A percentile compares a stretch with the other conserved stretches of the same genome.
These are phyloP conservation scores for Bolboschoenus planiculmis DNA, from an alignment of 176 grass and related monocot species.

Conservation along the genomic window DNA sequence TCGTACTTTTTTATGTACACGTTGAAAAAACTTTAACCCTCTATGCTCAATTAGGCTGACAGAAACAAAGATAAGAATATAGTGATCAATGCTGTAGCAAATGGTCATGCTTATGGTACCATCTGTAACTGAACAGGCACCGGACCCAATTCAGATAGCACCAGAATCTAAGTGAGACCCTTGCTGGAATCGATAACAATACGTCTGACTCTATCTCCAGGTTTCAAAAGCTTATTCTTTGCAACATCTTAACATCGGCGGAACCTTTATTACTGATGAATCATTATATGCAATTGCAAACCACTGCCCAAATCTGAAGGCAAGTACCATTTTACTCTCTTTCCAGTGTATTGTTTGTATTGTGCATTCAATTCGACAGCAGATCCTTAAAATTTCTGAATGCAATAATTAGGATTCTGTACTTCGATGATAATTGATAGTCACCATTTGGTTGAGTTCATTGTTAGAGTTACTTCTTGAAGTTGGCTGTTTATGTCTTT, in stretches of 20 bases:
- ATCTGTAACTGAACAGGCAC: background rate
- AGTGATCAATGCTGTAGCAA: background rate
- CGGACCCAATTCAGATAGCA: background rate
- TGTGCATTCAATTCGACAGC: background rate
- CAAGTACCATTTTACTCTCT: constrained; percentile 15
- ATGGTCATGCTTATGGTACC: background rate
- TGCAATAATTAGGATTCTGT: background rate
- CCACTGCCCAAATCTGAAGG: constrained; percentile 59
- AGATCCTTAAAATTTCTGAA: background rate
- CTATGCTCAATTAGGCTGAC: background rate
- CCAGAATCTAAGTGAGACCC: background rate
- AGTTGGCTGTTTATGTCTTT: background rate
- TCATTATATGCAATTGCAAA: constrained; percentile 69
- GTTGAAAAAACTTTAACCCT: background rate
- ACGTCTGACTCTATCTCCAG: constrained; percentile 25
- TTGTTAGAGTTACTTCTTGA: background rate
- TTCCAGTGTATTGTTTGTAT: background rate
- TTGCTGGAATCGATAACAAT: background rate
- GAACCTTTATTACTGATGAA: constrained; percentile 90
- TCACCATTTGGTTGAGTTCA: background rate
- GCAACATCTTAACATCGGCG: constrained; percentile 76
- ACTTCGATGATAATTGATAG: background rate
- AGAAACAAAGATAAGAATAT: background rate
- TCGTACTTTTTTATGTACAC: background rate
- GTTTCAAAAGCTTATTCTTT: constrained; percentile 78